Evolutionary conservation across 345 rosid genomes (phyloP).

Genomic region (Lumnitzera racemosa): DNA sequence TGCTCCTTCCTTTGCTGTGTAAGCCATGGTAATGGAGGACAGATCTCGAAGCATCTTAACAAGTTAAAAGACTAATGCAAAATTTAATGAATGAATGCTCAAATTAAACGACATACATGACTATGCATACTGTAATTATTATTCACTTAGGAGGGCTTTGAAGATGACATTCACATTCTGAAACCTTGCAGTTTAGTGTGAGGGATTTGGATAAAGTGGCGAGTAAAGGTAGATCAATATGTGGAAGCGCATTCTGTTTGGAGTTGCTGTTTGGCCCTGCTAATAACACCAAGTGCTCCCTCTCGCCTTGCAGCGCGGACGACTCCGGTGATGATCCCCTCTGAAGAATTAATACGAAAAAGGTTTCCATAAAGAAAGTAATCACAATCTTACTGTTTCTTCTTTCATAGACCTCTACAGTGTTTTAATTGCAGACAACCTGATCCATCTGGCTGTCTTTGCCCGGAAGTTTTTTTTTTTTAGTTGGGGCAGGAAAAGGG

Average conservation of each 20-base stretch:
- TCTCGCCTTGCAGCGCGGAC: constrained; percentile 1
- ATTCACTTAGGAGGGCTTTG: not conserved
- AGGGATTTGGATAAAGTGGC: constrained; percentile 81
- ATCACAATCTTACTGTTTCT: too few species aligned
- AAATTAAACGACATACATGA: too few species aligned
- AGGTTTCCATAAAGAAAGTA: not conserved
- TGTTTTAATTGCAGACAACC: not conserved
- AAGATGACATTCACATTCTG: not conserved
- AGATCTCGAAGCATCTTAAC: too few species aligned
- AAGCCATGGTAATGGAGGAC: too few species aligned
- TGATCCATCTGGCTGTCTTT: constrained; percentile 4
- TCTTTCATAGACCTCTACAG: not conserved
- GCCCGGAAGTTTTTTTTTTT: constrained; percentile 7
- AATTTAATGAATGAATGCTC: too few species aligned
- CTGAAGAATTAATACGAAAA: not conserved
- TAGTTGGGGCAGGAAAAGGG: constrained; percentile 4
- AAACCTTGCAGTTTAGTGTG: constrained; percentile 42
- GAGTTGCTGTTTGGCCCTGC: constrained; percentile 84
- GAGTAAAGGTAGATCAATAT: constrained; percentile 53
- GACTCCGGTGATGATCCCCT: constrained; percentile 1
- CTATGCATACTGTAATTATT: not conserved
- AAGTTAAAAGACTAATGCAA: too few species aligned
- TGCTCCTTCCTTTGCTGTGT: too few species aligned
- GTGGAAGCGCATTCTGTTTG: constrained; percentile 74
- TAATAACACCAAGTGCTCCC: constrained; percentile 23